Conservation (phyloP, 306 rosid genomes). For the Clitoria ternatea region DNA sequence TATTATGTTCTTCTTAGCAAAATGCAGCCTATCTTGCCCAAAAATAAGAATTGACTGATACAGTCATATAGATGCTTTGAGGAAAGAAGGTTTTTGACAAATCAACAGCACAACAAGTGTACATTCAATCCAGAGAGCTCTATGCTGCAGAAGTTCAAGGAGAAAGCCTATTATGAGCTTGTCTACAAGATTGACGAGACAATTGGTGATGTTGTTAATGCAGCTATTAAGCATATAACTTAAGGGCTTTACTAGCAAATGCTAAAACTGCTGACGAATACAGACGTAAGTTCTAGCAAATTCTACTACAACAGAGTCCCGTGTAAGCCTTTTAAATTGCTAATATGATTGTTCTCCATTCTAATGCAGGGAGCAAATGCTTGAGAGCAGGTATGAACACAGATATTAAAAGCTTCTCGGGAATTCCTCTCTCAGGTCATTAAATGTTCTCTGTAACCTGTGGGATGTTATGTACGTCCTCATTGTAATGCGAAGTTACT, state of each 20-base stretch:
- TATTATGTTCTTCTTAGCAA: conserved; percentile 41
- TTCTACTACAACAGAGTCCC: neutral
- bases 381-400: conserved; percentile 5
- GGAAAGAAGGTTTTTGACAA: conserved; percentile 65
- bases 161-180: conserved; percentile 48
- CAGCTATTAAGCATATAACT: conserved; percentile 58
- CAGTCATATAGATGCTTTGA: conserved; percentile 50
- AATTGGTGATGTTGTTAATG: conserved; percentile 38
- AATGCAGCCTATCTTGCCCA: conserved; percentile 74
- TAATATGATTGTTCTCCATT: conserved; percentile 21
- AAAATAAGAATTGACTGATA: conserved; percentile 43
- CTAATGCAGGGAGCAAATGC: conserved; percentile 66
- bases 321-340: neutral
- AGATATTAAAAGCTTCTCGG: too few species aligned
- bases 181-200: conserved; percentile 65
- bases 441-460: too few species aligned
- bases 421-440: too few species aligned
- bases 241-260: conserved; percentile 68
- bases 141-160: conserved; percentile 59
- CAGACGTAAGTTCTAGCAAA: conserved; percentile 60
- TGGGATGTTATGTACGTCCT: too few species aligned
- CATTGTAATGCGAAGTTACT: too few species aligned
- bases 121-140: conserved; percentile 81
- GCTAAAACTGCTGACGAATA: conserved; percentile 72
- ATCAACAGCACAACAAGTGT: conserved; percentile 44